Conservation (phyloP, 208 protist genomes). For the Herpetomonas muscarum region DNA sequence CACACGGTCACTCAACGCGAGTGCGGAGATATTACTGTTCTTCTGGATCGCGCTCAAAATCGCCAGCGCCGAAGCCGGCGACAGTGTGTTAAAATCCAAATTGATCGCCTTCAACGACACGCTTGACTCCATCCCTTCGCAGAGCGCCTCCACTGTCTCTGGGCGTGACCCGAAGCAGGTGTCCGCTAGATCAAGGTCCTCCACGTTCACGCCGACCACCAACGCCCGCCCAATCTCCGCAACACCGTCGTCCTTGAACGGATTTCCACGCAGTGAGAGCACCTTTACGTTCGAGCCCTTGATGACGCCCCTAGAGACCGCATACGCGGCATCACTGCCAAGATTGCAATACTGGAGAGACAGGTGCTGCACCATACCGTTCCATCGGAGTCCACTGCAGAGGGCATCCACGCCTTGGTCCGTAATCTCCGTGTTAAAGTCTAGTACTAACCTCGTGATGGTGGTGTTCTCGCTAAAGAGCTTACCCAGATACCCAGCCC, state of each 20-base stretch:
- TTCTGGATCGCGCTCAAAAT: conserved; percentile 51
- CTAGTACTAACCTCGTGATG: conserved; percentile 58
- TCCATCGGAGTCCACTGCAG: conserved; percentile 77
- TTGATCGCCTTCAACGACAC: conserved; percentile 50
- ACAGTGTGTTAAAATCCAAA: conserved; percentile 74
- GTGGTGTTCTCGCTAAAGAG: conserved; percentile 66
- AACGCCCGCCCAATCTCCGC: conserved; percentile 53
- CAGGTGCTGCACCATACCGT: conserved; percentile 55
- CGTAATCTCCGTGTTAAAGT: conserved; percentile 72
- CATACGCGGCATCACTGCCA: conserved; percentile 25
- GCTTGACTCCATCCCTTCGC: conserved; percentile 67
- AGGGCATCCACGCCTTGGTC: conserved; percentile 62
- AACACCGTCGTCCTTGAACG: conserved; percentile 61
- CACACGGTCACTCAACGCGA: conserved; percentile 61
- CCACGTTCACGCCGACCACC: conserved; percentile 44
- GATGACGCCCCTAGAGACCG: conserved; percentile 62
- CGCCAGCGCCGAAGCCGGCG: conserved; percentile 29
- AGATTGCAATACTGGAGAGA: conserved; percentile 83
- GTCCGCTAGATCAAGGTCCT: conserved; percentile 75
- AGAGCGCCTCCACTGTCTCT: conserved; percentile 65
- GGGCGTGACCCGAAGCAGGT: conserved; percentile 57
- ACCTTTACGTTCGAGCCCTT: conserved; percentile 58
- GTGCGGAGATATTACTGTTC: conserved; percentile 41
- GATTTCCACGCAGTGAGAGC: conserved; percentile 72
- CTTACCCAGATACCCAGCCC: conserved; percentile 62